phyloP scores from a whole-genome alignment of 805 yeast genomes.

The Suhomyces kilbournensis region DNA sequence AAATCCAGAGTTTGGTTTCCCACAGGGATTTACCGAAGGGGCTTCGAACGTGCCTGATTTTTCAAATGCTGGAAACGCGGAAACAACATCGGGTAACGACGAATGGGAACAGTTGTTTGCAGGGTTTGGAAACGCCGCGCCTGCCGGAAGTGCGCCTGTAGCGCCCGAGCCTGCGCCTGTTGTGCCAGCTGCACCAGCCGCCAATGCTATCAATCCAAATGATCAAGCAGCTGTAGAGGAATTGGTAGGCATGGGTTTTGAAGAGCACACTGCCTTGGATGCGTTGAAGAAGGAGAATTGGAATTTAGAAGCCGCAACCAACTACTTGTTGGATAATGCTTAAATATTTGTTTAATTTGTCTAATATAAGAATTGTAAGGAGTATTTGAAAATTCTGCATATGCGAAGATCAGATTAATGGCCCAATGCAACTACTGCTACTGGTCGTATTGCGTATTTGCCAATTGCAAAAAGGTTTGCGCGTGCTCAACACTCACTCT shows the following conservation, averaged over 20 bases:
- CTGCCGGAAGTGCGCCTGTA: constrained; percentile 9
- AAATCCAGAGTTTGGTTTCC: constrained; percentile 21
- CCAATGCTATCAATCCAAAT: constrained; percentile 5
- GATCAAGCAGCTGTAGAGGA: constrained; percentile 59
- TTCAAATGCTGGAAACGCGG: constrained; percentile 7
- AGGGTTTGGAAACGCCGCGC: constrained; percentile 75
- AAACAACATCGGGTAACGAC: constrained; percentile 41
- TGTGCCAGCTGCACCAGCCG: constrained; percentile 10
- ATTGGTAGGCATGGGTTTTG: constrained; percentile 87
- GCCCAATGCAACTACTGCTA: background rate
- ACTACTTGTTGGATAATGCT: constrained; percentile 72
- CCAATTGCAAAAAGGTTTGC: background rate
- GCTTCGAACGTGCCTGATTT: constrained; percentile 14
- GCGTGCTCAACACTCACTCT: background rate
- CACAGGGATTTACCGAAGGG: constrained; percentile 27
- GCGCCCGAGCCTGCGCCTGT: background rate
- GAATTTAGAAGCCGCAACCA: constrained; percentile 85
- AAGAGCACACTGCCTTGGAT: constrained; percentile 55
- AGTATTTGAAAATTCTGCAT: background rate
- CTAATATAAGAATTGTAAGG: background rate
- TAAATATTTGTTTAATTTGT: constrained; percentile 17
- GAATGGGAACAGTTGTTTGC: constrained; percentile 96
- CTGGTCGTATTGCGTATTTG: background rate
- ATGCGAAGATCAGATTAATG: background rate
- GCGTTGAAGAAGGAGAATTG: constrained; percentile 71